A percentile compares a stretch with the other conserved stretches of the same genome.
phyloP scores from a whole-genome alignment of 805 yeast genomes.

The Blastobotrys mokoenaii region DNA sequence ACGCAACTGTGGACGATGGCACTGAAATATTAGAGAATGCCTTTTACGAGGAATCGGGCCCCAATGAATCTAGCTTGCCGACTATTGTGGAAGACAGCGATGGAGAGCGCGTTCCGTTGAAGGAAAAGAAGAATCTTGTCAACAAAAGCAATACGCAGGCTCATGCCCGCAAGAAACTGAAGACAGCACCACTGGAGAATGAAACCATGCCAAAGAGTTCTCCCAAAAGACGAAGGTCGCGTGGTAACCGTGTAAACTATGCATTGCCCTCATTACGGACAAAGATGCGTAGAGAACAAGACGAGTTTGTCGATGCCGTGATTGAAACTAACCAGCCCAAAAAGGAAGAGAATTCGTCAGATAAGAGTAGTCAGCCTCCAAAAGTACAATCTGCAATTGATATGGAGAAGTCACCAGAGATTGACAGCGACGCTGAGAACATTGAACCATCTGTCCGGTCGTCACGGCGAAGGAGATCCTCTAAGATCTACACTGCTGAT shows the following conservation, averaged over 20 bases:
- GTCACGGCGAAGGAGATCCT: no score
- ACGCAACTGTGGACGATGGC: no score
- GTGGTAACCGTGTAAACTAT: conserved; percentile 50
- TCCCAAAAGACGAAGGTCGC: conserved; percentile 36
- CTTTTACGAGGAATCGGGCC: neutral
- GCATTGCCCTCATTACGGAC: conserved; percentile 57
- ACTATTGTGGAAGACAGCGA: neutral
- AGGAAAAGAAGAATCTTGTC: neutral
- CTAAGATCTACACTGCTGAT: no score
- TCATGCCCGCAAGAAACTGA: conserved; percentile 1
- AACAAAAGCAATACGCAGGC: neutral
- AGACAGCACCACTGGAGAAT: conserved; percentile 1
- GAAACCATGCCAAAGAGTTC: conserved; percentile 1
- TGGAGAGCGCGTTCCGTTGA: neutral
- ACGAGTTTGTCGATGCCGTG: conserved; percentile 54
- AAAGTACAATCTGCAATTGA: no score
- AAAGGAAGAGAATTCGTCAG: no score
- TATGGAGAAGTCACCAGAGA: no score
- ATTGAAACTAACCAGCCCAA: neutral
- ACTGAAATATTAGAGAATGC: no score
- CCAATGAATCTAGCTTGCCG: neutral
- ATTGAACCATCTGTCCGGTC: no score
- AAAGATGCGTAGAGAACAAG: conserved; percentile 62
- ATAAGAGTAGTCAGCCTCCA: no score
- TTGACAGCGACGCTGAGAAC: no score